Base-by-base conservation (phyloP, 139 green algal species). In the Chlorella sp. region DNA sequence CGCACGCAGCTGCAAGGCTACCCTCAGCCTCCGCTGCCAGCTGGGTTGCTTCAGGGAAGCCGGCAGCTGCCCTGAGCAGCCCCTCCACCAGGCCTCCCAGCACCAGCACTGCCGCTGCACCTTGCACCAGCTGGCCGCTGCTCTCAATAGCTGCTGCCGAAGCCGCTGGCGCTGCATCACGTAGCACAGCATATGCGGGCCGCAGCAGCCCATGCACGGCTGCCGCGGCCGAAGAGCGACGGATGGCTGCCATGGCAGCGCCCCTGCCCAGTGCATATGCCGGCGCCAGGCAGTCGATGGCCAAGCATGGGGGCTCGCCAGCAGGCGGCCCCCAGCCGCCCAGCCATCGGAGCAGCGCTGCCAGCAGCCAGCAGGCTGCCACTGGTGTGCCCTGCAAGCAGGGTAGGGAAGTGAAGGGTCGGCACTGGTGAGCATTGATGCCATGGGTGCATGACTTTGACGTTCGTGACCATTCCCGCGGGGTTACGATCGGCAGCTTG, bases 341-440 rank as follows among this genome's bases (percentile, higher is more conserved):
- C 63, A 79, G 55, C 57, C 44, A 78, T 17, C 26, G 80, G 39
- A 90, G 47, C 28, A 90, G 32, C 9, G 81, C 69, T 26, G 78
- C 68, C 38, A 90, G 65, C 67, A 90, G 47, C 83, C 83, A 89
- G 67, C 68, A 64, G 3, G 80, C 57, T 5, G 55, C 70, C 5
- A 28, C 60, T 0, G 65, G 55, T 17, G 79, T 65, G 21, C 60
- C 82, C 82, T 87, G 72, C 17, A 21, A 51, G 73, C 0, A 34
- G 25, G 26, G 73, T 3, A 32, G 12, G 28, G 26, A 51, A 51
- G 9, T 60, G 51, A 21, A 4, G 51, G 51, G 51, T 60, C 11
- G 13, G 51, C 21, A 15, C 7, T 11, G 44, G 7, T 11, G 44
- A 17, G 44, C 44, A n/a, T n/a, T n/a, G n/a, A n/a, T n/a, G n/a